phyloP scores from a whole-genome alignment of 257 asterid genomes.

The Phtheirospermum japonicum region DNA sequence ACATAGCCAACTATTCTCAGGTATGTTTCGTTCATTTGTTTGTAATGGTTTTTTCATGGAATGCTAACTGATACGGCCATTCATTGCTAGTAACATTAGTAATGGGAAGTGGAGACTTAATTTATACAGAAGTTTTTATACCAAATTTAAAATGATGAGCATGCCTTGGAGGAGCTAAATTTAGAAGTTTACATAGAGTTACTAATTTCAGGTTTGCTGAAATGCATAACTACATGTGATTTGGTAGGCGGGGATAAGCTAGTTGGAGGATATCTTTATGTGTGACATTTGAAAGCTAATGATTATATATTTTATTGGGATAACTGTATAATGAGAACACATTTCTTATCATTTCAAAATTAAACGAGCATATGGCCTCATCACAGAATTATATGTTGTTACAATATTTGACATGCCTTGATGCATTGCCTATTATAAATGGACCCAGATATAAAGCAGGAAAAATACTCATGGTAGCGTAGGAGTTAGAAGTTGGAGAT shows the following conservation, averaged over 20 bases:
- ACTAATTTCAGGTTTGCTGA: constrained; percentile 6
- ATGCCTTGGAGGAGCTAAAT: neutral
- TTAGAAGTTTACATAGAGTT: neutral
- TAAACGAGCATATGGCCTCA: constrained; percentile 8
- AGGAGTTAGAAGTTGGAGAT: neutral
- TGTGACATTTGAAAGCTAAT: neutral
- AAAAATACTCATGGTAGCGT: neutral
- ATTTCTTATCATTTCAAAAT: constrained; percentile 8
- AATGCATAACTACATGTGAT: constrained; percentile 6
- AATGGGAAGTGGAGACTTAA: neutral
- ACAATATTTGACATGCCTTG: constrained; percentile 8
- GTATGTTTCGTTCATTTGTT: neutral
- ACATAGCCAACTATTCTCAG: constrained; percentile 5
- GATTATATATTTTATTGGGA: constrained; percentile 7
- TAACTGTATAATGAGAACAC: constrained; percentile 1
- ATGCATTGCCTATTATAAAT: constrained; percentile 5
- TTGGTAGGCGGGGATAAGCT: too few relatives aligned
- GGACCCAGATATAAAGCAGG: constrained; percentile 1
- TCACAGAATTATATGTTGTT: neutral
- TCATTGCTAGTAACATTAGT: constrained; percentile 11
- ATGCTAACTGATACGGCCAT: neutral
- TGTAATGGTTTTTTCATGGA: constrained; percentile 18
- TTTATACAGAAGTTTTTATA: neutral
- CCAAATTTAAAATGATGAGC: constrained; percentile 11
- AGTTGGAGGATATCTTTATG: constrained; percentile 16